Base-by-base conservation (phyloP, 176 grass and related monocot genomes). In the Canna indica region DNA sequence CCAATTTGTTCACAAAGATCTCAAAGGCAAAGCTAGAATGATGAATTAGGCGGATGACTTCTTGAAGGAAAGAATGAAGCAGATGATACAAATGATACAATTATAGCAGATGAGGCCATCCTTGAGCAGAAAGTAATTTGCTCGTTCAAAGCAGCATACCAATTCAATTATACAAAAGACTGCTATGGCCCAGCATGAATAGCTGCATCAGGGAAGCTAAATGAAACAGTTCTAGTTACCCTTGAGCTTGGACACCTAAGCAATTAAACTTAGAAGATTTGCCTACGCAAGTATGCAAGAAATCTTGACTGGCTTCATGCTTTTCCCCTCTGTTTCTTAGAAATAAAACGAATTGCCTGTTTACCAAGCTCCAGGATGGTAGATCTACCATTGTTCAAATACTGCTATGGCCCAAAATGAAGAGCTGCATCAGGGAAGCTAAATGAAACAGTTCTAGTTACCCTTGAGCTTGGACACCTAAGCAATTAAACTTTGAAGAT, bases 341-440 rank as follows among this genome's bases (percentile, higher is more conserved):
- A 77, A 69, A 91, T 78, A 74, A 91, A 69, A 20, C 88, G 88
- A 70, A 91, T 81, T 32, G 75, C 78, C 74, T 87, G 78, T 73
- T 84, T 84, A 33, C 88, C 88, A 26, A 91, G 84, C 48, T 87
- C 79, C 67, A 91, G 47, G 16, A 81, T 73, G 47, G 79, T 70
- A 3, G 79, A 91, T 50, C 79, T 91, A 60, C 88, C 88, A 60
- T 31, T 54, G 24, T 60, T 30, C 58, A 60, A 30, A 32, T 10
- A 60, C 3, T 14, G 2, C 25, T 30, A 60, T 10, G 58, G 27
- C 58, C 58, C 58, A 30, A 60, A 25, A 60, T 60, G 58, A 60
- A 60, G 29, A 60, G 27, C 27, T 30, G 14, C 58, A 30, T 60
- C 58, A 60, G 17, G 58, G 26, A 54, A 54, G 50, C 27, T 14